Percentiles rank a stretch among this genome's conserved stretches.
These are phyloP conservation scores for Crithidia acanthocephali DNA, from an alignment of 208 protist genomes.

Conservation along the genomic window DNA sequence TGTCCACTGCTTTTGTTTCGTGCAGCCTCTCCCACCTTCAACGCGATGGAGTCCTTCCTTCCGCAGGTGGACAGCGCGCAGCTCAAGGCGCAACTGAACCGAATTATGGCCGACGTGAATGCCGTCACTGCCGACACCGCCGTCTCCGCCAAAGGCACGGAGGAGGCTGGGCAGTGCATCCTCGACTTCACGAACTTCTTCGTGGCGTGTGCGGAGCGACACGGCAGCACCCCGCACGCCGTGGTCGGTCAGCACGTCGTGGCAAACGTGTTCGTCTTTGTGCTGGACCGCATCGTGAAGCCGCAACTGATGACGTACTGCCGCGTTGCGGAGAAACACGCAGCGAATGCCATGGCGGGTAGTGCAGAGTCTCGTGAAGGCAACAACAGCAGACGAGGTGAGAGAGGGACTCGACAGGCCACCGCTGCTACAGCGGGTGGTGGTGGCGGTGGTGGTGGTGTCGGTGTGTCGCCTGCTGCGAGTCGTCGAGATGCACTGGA, in stretches of 20 bases:
- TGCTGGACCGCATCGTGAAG: constrained; percentile 69
- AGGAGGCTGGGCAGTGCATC: constrained; percentile 51
- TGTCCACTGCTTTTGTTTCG: too few relatives aligned
- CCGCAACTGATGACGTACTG: constrained; percentile 56
- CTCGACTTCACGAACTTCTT: constrained; percentile 54
- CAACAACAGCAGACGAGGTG: not conserved
- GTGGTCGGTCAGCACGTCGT: constrained; percentile 77
- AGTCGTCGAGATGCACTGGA: constrained; percentile 26
- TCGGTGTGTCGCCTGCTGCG: not conserved
- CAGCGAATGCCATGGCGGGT: constrained; percentile 1
- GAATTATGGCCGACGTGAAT: constrained; percentile 27
- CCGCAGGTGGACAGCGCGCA: constrained; percentile 11
- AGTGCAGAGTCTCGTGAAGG: not conserved
- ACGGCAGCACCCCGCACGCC: constrained; percentile 53
- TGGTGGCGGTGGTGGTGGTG: not conserved
- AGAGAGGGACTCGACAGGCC: too few relatives aligned
- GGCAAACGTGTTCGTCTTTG: constrained; percentile 71
- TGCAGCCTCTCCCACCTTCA: not conserved
- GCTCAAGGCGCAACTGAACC: constrained; percentile 32
- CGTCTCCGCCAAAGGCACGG: constrained; percentile 23
- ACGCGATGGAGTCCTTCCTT: constrained; percentile 41
- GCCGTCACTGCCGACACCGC: constrained; percentile 5
- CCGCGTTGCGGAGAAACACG: constrained; percentile 24
- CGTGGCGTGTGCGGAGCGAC: constrained; percentile 36
- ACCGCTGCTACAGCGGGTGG: not conserved